Conservation (phyloP, 345 rosid species). For the Schrenkiella parvula region DNA sequence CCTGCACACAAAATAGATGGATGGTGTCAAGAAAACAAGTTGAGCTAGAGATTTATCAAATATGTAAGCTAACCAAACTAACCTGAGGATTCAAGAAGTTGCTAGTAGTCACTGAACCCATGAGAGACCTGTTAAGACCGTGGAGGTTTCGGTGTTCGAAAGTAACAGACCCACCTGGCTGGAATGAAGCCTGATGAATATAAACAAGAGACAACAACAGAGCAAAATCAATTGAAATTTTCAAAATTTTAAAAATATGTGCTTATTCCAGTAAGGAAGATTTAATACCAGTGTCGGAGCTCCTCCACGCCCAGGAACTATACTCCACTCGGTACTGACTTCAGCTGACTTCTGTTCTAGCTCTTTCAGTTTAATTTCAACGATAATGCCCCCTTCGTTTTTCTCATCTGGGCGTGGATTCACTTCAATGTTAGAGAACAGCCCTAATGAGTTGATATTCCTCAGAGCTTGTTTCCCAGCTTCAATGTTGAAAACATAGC, state of each 20-base stretch:
- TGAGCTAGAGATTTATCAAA: neutral
- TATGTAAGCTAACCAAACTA: neutral
- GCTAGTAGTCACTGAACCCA: conserved; percentile 96
- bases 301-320: conserved; percentile 99
- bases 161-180: conserved; percentile 98
- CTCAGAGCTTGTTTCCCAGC: conserved; percentile 92
- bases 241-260: neutral
- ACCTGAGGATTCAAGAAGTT: conserved; percentile 96
- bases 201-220: conserved; percentile 1
- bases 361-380: conserved; percentile 96
- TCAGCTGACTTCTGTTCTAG: conserved; percentile 97
- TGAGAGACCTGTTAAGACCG: conserved; percentile 89
- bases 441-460: conserved; percentile 73
- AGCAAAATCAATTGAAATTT: neutral
- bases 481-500: conserved; percentile 87
- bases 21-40: neutral
- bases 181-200: conserved; percentile 73
- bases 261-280: neutral
- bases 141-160: conserved; percentile 88
- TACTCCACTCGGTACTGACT: conserved; percentile 98
- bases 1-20: conserved; percentile 37
- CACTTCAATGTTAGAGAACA: conserved; percentile 94
- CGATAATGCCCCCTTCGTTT: conserved; percentile 93
- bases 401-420: conserved; percentile 96
- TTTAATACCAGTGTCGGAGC: conserved; percentile 75